Evolutionary conservation across 306 rosid species (phyloP).

Genomic region (Cicer judaicum): DNA sequence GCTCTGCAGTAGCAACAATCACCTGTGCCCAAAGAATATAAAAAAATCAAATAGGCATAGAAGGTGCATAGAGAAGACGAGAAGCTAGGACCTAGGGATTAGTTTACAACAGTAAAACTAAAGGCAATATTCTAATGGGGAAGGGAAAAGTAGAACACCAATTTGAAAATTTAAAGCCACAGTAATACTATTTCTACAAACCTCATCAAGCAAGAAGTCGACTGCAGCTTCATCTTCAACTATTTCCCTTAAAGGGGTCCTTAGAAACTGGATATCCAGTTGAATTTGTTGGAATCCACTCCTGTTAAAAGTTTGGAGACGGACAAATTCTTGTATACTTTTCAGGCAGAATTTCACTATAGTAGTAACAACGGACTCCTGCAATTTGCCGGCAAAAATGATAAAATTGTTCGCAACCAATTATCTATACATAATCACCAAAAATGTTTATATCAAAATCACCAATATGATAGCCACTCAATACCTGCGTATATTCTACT

Average conservation of each 20-base stretch:
- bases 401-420: constrained; percentile 39
- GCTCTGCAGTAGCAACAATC: constrained; percentile 86
- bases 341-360: constrained; percentile 86
- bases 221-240: constrained; percentile 90
- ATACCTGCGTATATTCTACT: constrained; percentile 93
- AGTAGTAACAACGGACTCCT: constrained; percentile 86
- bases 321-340: constrained; percentile 86
- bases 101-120: background rate
- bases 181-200: constrained; percentile 40
- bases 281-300: constrained; percentile 99
- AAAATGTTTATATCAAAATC: constrained; percentile 27
- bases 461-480: constrained; percentile 36
- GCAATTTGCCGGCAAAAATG: constrained; percentile 48
- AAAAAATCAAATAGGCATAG: constrained; percentile 22
- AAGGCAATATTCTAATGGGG: background rate
- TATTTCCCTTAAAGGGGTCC: constrained; percentile 74
- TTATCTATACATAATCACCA: constrained; percentile 30
- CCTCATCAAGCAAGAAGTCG: constrained; percentile 96
- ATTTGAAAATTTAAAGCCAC: constrained; percentile 27
- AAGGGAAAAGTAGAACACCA: background rate
- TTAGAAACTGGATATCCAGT: constrained; percentile 82
- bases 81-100: constrained; percentile 9
- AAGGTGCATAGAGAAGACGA: constrained; percentile 9
- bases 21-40: constrained; percentile 58
- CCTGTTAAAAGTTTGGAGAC: constrained; percentile 86